Evolutionary conservation across 768 basidiomycete species (phyloP).

Genomic region (Cyathus striatus): DNA sequence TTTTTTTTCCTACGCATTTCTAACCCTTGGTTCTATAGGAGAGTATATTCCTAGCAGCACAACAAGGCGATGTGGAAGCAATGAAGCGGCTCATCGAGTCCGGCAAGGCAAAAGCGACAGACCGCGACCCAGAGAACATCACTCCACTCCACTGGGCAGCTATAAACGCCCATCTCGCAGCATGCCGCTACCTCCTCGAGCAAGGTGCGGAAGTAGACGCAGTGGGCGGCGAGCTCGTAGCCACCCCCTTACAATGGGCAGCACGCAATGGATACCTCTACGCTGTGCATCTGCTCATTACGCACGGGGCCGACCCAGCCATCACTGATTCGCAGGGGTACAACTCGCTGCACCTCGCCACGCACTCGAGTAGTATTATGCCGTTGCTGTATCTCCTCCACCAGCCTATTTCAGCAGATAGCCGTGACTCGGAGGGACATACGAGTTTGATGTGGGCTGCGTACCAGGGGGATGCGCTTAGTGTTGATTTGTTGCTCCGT

Average conservation of each 20-base stretch:
- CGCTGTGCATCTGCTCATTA: slow-evolving; percentile 86
- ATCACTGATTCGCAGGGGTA: slow-evolving; percentile 92
- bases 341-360: slow-evolving; percentile 92
- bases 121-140: slow-evolving; percentile 86
- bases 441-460: slow-evolving; percentile 98
- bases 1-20: too few species aligned
- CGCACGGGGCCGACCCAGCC: slow-evolving; percentile 88
- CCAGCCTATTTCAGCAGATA: slow-evolving; percentile 90
- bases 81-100: slow-evolving; percentile 67
- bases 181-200: slow-evolving; percentile 83
- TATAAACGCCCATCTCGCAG: slow-evolving; percentile 90
- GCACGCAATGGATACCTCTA: slow-evolving; percentile 96
- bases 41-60: slow-evolving; percentile 80
- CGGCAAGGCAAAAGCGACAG: slow-evolving; percentile 64
- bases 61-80: slow-evolving; percentile 72
- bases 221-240: slow-evolving; percentile 87
- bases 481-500: slow-evolving; percentile 83
- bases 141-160: slow-evolving; percentile 98
- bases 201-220: slow-evolving; percentile 95
- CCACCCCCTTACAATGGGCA: slow-evolving; percentile 98
- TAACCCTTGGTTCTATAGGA: too few species aligned
- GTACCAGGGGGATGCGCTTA: slow-evolving; percentile 96
- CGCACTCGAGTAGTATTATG: slow-evolving; percentile 93
- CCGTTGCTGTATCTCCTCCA: slow-evolving; percentile 87
- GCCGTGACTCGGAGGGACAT: slow-evolving; percentile 87